These are phyloP conservation scores for Martensiomyces pterosporus DNA, from an alignment of 192 early-diverging fungal species.

Conservation along the genomic window DNA sequence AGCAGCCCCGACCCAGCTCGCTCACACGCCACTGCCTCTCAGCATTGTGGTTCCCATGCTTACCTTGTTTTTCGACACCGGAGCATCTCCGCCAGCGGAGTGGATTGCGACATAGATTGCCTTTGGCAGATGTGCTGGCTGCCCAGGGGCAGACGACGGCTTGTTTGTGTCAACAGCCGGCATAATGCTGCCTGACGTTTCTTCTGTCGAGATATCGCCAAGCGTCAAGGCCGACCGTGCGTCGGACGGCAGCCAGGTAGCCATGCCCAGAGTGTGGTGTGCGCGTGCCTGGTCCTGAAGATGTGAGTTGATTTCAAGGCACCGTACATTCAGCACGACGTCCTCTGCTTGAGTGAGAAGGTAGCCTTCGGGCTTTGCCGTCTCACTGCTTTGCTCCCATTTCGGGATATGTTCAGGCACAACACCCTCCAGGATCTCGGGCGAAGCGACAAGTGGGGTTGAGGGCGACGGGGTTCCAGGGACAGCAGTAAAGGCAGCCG, in stretches of 20 bases:
- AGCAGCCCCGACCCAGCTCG: no score
- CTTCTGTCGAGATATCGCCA: conserved; percentile 32
- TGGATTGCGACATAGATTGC: no score
- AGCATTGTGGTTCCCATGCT: no score
- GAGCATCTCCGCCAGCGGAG: no score
- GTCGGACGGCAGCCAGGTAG: conserved; percentile 23
- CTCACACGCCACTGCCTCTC: no score
- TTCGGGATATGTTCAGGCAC: conserved; percentile 29
- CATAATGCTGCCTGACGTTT: conserved; percentile 3
- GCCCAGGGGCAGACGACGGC: neutral
- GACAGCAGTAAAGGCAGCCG: no score
- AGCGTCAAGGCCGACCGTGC: conserved; percentile 34
- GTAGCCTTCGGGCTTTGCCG: conserved; percentile 31
- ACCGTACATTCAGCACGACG: conserved; percentile 20
- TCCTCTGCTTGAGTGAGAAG: conserved; percentile 26
- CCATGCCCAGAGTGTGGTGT: conserved; percentile 24
- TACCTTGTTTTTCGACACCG: no score
- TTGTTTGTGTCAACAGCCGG: neutral
- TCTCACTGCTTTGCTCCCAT: conserved; percentile 13
- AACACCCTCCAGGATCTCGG: conserved; percentile 12
- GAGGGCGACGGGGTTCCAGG: no score
- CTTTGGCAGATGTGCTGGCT: no score
- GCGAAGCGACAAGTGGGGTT: no score
- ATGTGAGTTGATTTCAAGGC: conserved; percentile 8
- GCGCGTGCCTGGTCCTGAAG: conserved; percentile 28